Percentiles rank a stretch among this genome's conserved stretches.
Conservation (phyloP, 257 asterid genomes). For the Nicotiana benthamiana region DNA sequence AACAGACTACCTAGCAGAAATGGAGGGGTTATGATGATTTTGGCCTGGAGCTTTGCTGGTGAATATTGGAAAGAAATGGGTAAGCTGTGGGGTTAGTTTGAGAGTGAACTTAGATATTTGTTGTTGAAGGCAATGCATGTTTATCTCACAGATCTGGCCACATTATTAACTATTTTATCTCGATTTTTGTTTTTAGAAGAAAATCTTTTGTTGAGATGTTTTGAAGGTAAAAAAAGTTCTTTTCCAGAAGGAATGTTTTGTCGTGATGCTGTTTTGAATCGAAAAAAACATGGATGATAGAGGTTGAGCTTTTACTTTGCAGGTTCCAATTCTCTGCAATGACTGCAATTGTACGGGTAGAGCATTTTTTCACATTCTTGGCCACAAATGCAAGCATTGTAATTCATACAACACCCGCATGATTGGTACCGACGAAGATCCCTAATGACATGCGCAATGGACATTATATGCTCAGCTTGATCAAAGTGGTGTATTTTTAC, state of each 20-base stretch:
- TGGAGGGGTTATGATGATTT: not conserved
- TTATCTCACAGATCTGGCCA: not conserved
- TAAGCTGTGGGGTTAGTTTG: not conserved
- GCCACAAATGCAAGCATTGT: constrained; percentile 77
- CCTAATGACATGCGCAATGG: constrained; percentile 14
- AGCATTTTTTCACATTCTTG: constrained; percentile 62
- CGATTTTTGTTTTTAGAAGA: not conserved
- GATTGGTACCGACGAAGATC: constrained; percentile 34
- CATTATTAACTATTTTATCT: not conserved
- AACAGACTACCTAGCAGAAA: not conserved
- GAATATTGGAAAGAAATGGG: not conserved
- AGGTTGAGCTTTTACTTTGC: constrained; percentile 1
- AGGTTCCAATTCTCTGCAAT: constrained; percentile 78
- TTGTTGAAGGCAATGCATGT: not conserved
- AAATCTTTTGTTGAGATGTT: not conserved
- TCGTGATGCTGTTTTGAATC: not conserved
- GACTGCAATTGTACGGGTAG: constrained; percentile 73
- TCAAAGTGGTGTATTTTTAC: not conserved
- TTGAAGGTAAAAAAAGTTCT: not conserved
- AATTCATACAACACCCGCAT: constrained; percentile 74
- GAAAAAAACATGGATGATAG: not conserved
- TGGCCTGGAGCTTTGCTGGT: not conserved
- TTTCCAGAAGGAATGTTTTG: not conserved
- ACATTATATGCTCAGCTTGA: not conserved
- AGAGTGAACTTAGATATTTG: not conserved